phyloP scores from a whole-genome alignment of 1,284 basidiomycete genomes.

The Volvariella surrecta region DNA sequence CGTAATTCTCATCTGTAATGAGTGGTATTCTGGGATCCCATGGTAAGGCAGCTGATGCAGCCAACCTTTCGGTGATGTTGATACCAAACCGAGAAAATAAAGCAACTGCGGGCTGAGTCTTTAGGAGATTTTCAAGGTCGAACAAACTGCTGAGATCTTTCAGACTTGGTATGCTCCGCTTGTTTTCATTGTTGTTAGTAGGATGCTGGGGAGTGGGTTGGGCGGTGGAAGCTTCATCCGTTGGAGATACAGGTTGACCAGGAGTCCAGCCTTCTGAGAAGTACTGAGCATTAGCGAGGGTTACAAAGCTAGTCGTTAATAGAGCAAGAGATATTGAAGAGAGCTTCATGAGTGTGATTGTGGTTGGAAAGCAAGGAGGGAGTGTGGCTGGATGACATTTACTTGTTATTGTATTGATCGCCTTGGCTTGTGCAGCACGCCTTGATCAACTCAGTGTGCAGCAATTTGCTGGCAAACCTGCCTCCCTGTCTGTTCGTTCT shows the following conservation, averaged over 20 bases:
- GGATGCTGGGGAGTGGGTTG: background rate
- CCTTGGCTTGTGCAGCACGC: no score
- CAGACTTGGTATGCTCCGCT: slow-evolving; percentile 9
- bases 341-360: slow-evolving; percentile 39
- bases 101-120: slow-evolving; percentile 39
- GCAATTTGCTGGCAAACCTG: background rate
- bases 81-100: slow-evolving; percentile 51
- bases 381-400: slow-evolving; percentile 5
- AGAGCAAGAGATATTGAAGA: slow-evolving; percentile 24
- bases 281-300: slow-evolving; percentile 50
- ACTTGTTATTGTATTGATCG: no score
- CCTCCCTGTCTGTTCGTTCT: no score
- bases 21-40: slow-evolving; percentile 70
- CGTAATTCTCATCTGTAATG: slow-evolving; percentile 69
- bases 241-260: slow-evolving; percentile 44
- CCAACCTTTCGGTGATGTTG: slow-evolving; percentile 52
- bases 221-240: slow-evolving; percentile 3
- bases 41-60: slow-evolving; percentile 21
- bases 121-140: slow-evolving; percentile 39
- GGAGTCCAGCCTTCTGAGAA: slow-evolving; percentile 74
- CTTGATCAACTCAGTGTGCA: no score
- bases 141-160: slow-evolving; percentile 21
- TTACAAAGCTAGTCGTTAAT: slow-evolving; percentile 20
- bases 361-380: slow-evolving; percentile 10
- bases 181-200: slow-evolving; percentile 9